Conservation (phyloP, 352 stramenopile genomes). For the Pythium apleroticum region DNA sequence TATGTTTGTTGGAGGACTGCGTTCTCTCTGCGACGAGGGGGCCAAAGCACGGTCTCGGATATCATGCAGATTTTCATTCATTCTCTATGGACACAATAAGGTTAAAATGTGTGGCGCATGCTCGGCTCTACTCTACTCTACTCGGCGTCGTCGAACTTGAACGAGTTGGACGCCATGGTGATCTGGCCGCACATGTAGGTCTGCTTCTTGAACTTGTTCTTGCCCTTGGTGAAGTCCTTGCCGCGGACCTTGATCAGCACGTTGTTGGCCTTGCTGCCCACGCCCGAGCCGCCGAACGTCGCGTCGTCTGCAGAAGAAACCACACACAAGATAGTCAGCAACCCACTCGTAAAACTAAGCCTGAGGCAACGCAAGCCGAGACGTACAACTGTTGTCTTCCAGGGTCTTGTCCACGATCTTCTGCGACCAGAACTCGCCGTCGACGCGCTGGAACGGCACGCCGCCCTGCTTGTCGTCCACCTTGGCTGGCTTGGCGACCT, state of each 20-base stretch:
- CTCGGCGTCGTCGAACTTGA: conserved; percentile 86
- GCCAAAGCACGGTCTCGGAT: background rate
- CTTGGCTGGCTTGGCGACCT: conserved; percentile 62
- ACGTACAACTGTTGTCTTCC: conserved; percentile 96
- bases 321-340: background rate
- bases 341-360: too few species aligned
- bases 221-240: conserved; percentile 99
- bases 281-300: conserved; percentile 95
- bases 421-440: conserved; percentile 94
- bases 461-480: conserved; percentile 74
- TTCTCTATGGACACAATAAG: conserved; percentile 27
- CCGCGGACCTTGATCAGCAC: conserved; percentile 97
- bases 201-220: conserved; percentile 99
- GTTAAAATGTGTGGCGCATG: conserved; percentile 1
- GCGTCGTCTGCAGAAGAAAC: conserved; percentile 79
- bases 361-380: too few species aligned
- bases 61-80: conserved; percentile 4
- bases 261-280: conserved; percentile 97
- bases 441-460: conserved; percentile 97
- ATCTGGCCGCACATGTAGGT: conserved; percentile 95
- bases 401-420: conserved; percentile 93
- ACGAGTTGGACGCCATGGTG: conserved; percentile 92
- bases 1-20: too few species aligned
- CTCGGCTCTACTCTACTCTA: background rate
- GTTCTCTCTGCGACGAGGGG: conserved; percentile 1